These are phyloP conservation scores for Sambucus nigra DNA, from an alignment of 129 eudicot genomes.

Conservation along the genomic window DNA sequence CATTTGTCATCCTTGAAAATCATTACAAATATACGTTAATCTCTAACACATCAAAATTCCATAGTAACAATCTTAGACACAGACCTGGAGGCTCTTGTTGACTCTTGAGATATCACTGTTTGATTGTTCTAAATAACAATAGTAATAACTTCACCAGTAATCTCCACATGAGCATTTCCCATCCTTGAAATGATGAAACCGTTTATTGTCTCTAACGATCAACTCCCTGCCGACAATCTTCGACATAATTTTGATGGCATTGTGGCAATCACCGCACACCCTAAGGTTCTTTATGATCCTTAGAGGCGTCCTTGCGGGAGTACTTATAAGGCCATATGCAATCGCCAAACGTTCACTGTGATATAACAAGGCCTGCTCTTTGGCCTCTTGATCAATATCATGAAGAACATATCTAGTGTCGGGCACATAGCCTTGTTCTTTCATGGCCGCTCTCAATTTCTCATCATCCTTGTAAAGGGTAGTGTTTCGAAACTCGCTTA, in stretches of 20 bases:
- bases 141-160: not conserved
- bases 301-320: slow-evolving; percentile 1
- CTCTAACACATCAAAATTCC: not conserved
- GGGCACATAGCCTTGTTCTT: slow-evolving; percentile 1
- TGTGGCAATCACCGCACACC: not conserved
- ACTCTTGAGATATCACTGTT: not conserved
- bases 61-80: not conserved
- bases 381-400: not conserved
- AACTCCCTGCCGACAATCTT: not conserved
- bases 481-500: not conserved
- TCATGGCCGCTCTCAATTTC: not conserved
- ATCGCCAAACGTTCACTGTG: slow-evolving; percentile 4
- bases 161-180: slow-evolving; percentile 2
- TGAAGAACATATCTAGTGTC: slow-evolving; percentile 2
- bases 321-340: not conserved
- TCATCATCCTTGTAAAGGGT: slow-evolving; percentile 5
- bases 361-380: not conserved
- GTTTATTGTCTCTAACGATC: slow-evolving; percentile 1
- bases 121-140: not conserved
- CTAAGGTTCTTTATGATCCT: slow-evolving; percentile 1
- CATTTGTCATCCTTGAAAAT: not conserved
- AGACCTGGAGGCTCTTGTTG: not conserved
- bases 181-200: slow-evolving; percentile 5
- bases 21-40: no score
- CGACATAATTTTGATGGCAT: slow-evolving; percentile 1